Base-by-base conservation (phyloP, 2,329 filamentous ascomycete genomes). In the Seiridium cupressi region DNA sequence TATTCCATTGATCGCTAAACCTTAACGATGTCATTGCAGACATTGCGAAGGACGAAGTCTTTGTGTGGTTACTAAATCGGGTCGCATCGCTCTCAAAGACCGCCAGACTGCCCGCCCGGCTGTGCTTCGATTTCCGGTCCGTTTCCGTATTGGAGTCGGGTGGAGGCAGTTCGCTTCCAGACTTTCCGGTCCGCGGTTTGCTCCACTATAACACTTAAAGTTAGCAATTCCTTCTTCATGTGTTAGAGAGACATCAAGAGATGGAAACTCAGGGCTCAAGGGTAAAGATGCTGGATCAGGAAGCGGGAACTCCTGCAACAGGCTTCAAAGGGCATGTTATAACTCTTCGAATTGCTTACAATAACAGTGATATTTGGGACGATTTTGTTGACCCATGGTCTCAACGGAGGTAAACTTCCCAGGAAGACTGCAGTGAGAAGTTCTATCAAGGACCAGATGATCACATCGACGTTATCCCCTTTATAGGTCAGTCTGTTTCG, bases 391-490 rank as follows among this genome's bases (percentile, higher is more conserved):
- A 4, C 8, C 51, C 51, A 55, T 18, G 38, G 36, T 3, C 18
- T 9, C 35, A 55, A 44, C 5, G 36, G 8, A 13, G 51, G 51
- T 26, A 55, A 38, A 10, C 38, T 55, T 9, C 51, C 51, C 10
- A 55, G 9, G 11, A 55, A 42, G 4, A 55, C 36, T 8, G 51
- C 38, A 18, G 38, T n/a, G 26, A 55, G 51, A 11, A 55, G 51
- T 26, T 55, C 36, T 11, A 55, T 35, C 51, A 42, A 18, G 10
- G 51, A 55, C 51, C 51, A 55, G 9, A 55, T 34, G 4, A 31
- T 31, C 11, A 55, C 35, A 55, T 55, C 51, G n/a, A 55, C 51
- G 26, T 38, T 31, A 13, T 55, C 36, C 51, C 51, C 49, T 53
- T 5, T 7, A 18, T 5, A 11, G 13, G 6, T 53, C 49, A 53